Conservation (phyloP, 2,329 filamentous ascomycete genomes). For the Ascochyta viciae-villosae region DNA sequence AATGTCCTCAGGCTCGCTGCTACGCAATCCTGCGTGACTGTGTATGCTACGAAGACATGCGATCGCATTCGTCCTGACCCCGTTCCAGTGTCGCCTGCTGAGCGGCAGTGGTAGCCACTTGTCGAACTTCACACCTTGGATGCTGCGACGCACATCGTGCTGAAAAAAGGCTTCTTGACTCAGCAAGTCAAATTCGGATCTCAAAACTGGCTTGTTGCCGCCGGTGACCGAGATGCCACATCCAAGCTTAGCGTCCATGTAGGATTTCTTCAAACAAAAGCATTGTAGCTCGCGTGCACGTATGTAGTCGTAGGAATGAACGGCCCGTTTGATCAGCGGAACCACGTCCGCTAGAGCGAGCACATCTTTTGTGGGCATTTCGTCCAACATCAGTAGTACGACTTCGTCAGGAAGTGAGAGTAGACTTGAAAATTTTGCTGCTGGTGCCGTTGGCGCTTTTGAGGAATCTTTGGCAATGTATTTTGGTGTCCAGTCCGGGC, state of each 20-base stretch:
- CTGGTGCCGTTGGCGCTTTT: background rate
- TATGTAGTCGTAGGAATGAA: constrained; percentile 47
- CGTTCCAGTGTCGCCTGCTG: constrained; percentile 55
- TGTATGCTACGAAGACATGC: constrained; percentile 39
- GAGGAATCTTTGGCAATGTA: too few relatives aligned
- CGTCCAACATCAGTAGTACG: constrained; percentile 39
- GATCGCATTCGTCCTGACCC: constrained; percentile 40
- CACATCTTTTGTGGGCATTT: constrained; percentile 44
- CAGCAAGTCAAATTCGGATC: constrained; percentile 60
- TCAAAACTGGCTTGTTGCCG: constrained; percentile 37
- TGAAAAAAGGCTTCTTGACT: constrained; percentile 52
- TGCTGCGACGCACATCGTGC: constrained; percentile 49
- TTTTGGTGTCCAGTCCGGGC: background rate
- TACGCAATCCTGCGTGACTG: constrained; percentile 26
- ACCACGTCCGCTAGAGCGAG: constrained; percentile 49
- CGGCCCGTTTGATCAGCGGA: constrained; percentile 44
- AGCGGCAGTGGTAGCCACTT: constrained; percentile 59
- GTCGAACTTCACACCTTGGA: constrained; percentile 53
- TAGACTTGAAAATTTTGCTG: constrained; percentile 23
- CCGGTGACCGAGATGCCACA: constrained; percentile 50
- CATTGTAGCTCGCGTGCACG: constrained; percentile 57
- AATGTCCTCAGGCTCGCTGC: constrained; percentile 28
- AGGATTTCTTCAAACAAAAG: constrained; percentile 55
- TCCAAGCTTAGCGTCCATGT: constrained; percentile 51
- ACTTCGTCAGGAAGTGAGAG: constrained; percentile 52